phyloP scores from a whole-genome alignment of 805 yeast genomes.

The Metschnikowia shivogae region DNA sequence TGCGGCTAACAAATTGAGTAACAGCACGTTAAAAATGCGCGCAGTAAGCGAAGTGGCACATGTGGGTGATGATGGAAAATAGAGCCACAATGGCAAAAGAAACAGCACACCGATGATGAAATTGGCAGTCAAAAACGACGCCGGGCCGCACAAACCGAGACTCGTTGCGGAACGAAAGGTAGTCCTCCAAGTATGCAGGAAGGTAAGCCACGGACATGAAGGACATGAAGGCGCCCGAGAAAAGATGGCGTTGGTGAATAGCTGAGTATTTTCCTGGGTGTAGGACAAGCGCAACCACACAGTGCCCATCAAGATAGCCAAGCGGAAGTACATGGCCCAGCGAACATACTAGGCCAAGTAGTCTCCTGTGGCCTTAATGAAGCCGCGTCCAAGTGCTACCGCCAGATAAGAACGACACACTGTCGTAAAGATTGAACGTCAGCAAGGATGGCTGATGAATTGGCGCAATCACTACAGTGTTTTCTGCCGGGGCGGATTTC shows the following conservation, averaged over 20 bases:
- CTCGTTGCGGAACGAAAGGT: slow-evolving; percentile 26
- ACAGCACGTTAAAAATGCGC: slow-evolving; percentile 27
- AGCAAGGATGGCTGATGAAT: slow-evolving; percentile 85
- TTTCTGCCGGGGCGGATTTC: slow-evolving; percentile 39
- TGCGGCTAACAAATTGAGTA: slow-evolving; percentile 37
- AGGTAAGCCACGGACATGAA: slow-evolving; percentile 42
- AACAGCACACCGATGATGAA: slow-evolving; percentile 36
- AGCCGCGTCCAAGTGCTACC: slow-evolving; percentile 37
- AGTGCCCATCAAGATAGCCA: slow-evolving; percentile 41
- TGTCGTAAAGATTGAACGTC: slow-evolving; percentile 64
- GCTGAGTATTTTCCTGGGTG: slow-evolving; percentile 23
- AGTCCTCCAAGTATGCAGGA: slow-evolving; percentile 37
- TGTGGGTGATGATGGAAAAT: slow-evolving; percentile 31
- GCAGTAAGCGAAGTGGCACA: slow-evolving; percentile 29
- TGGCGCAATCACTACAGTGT: slow-evolving; percentile 68
- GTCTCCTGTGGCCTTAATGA: slow-evolving; percentile 33
- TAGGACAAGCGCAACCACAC: slow-evolving; percentile 29
- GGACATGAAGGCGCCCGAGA: slow-evolving; percentile 44
- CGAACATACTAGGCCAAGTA: slow-evolving; percentile 35
- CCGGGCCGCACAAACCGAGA: slow-evolving; percentile 36
- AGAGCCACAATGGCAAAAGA: slow-evolving; percentile 26
- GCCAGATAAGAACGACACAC: slow-evolving; percentile 60
- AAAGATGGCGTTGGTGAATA: slow-evolving; percentile 33
- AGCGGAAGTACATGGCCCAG: slow-evolving; percentile 35
- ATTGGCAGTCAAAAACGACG: slow-evolving; percentile 32